Conservation (phyloP, 192 early-diverging fungal species). For the Backusella psychrophila region DNA sequence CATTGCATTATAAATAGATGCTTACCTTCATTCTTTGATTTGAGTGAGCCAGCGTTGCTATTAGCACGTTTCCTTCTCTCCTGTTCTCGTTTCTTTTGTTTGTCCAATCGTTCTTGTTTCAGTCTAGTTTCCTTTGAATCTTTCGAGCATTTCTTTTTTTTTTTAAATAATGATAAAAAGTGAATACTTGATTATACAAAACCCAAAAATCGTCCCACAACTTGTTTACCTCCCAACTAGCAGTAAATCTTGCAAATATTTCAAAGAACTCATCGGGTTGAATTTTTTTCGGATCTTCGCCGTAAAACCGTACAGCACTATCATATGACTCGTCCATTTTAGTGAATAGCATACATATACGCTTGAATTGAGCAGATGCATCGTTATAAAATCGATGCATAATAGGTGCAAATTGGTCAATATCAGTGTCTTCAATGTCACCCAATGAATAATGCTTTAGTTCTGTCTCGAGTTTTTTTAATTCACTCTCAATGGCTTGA, state of each 20-base stretch:
- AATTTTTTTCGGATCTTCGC: conserved; percentile 70
- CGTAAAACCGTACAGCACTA: conserved; percentile 63
- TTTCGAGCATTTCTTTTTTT: conserved; percentile 12
- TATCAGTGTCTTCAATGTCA: conserved; percentile 24
- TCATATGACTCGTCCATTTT: conserved; percentile 71
- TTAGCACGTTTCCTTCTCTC: conserved; percentile 35
- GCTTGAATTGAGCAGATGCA: conserved; percentile 57
- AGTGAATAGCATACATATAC: conserved; percentile 50
- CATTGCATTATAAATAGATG: background rate
- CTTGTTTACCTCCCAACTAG: conserved; percentile 51
- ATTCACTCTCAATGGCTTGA: conserved; percentile 34
- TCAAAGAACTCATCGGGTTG: conserved; percentile 85
- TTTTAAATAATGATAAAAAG: background rate
- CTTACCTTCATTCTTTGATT: conserved; percentile 10
- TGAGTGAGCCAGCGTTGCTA: conserved; percentile 10
- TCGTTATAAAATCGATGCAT: conserved; percentile 62
- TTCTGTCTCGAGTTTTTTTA: conserved; percentile 45
- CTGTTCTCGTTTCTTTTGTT: conserved; percentile 44
- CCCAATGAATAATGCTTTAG: conserved; percentile 32
- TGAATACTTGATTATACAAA: background rate
- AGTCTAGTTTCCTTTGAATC: conserved; percentile 11
- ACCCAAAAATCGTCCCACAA: background rate
- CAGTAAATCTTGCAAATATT: conserved; percentile 73
- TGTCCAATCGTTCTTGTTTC: conserved; percentile 48
- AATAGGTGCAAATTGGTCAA: conserved; percentile 64